A percentile compares a stretch with the other conserved stretches of the same genome.
Conservation (phyloP, 2,329 filamentous ascomycete genomes). For the Pyrenophora graminea region DNA sequence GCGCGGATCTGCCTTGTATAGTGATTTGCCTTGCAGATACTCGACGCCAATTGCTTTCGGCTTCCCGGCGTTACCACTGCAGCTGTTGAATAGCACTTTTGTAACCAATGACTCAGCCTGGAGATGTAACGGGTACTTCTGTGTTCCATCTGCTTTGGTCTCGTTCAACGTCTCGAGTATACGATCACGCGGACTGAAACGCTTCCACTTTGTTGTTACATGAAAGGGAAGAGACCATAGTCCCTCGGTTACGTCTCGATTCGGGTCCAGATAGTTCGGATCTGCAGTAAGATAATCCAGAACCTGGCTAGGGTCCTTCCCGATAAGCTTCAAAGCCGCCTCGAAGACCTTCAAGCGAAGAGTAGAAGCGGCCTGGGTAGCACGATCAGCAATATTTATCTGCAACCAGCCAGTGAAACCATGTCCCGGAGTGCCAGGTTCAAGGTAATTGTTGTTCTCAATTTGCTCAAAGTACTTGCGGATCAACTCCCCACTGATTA, state of each 20-base stretch:
- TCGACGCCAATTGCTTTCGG: constrained; percentile 51
- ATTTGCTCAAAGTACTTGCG: constrained; percentile 23
- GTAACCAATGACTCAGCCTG: constrained; percentile 48
- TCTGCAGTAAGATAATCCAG: constrained; percentile 23
- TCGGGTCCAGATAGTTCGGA: constrained; percentile 18
- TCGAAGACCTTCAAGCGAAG: constrained; percentile 17
- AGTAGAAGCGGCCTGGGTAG: constrained; percentile 3
- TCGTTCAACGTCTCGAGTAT: constrained; percentile 16
- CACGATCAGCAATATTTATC: constrained; percentile 19
- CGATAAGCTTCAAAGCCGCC: constrained; percentile 19
- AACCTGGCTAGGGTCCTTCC: constrained; percentile 18
- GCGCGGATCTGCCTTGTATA: constrained; percentile 51
- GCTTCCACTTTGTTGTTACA: constrained; percentile 19
- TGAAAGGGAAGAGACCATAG: constrained; percentile 45
- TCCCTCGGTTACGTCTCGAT: constrained; percentile 37
- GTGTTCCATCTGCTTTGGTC: constrained; percentile 12
- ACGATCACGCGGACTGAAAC: constrained; percentile 22
- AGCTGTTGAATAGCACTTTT: constrained; percentile 45
- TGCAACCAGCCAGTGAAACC: constrained; percentile 27
- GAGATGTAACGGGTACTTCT: constrained; percentile 22
- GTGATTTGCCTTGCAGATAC: constrained; percentile 45
- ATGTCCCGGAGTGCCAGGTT: constrained; percentile 20
- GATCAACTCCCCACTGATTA: constrained; percentile 17
- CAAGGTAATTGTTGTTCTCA: constrained; percentile 26
- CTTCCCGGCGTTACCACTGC: constrained; percentile 15